Conservation (phyloP, 441 rosid genomes). For the Melastoma candidum region DNA sequence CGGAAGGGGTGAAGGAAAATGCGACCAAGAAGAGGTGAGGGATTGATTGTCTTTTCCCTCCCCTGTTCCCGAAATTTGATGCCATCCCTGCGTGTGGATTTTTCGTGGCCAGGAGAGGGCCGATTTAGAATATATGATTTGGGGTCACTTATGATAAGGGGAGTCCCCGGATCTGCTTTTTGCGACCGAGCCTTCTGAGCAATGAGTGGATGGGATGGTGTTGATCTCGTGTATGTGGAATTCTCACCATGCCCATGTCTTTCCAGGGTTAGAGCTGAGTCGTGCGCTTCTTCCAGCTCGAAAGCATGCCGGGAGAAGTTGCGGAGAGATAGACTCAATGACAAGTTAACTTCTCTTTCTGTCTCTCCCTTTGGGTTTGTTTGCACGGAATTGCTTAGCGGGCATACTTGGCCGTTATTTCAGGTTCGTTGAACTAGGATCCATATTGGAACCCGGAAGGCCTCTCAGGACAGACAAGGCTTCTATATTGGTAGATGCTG, state of each 20-base stretch:
- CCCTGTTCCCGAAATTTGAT: neutral
- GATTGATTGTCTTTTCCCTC: neutral
- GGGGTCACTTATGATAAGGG: no score
- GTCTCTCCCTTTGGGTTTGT: neutral
- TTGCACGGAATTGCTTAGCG: neutral
- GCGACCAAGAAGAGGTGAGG: constrained; percentile 72
- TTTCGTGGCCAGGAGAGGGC: no score
- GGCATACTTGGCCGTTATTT: neutral
- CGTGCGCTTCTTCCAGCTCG: constrained; percentile 65
- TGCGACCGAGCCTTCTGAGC: no score
- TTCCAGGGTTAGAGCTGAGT: constrained; percentile 69
- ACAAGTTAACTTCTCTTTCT: constrained; percentile 44
- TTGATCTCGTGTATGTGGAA: neutral
- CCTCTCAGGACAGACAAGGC: constrained; percentile 94
- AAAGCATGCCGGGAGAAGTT: constrained; percentile 97
- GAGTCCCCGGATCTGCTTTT: no score
- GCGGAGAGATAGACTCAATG: constrained; percentile 91
- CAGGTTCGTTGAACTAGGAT: constrained; percentile 81
- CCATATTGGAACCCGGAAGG: constrained; percentile 84
- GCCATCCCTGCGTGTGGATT: no score
- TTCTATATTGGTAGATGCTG: constrained; percentile 83
- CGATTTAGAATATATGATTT: no score
- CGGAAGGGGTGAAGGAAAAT: constrained; percentile 59
- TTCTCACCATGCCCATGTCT: constrained; percentile 2
- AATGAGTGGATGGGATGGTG: neutral